A percentile compares a stretch with the other conserved stretches of the same genome.
These are phyloP conservation scores for Cucumis cinereus DNA, from an alignment of 306 rosid genomes.

Conservation along the genomic window DNA sequence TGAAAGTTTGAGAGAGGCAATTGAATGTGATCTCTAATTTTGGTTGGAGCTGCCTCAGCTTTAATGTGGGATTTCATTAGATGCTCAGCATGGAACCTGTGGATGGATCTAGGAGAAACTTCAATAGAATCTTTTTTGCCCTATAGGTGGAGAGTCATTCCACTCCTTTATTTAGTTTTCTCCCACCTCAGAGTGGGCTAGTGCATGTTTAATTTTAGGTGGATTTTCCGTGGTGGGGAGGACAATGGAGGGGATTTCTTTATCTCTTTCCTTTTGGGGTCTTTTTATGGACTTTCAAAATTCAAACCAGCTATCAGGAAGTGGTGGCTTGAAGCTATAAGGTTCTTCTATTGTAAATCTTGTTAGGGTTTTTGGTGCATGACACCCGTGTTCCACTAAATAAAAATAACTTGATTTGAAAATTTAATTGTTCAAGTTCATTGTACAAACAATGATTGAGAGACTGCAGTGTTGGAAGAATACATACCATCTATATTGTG, in stretches of 20 bases:
- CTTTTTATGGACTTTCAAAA: background rate
- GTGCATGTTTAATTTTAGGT: background rate
- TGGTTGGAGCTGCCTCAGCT: background rate
- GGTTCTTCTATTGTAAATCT: background rate
- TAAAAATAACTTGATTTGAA: background rate
- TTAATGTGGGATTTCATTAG: background rate
- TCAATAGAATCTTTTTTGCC: background rate
- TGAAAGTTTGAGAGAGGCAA: background rate
- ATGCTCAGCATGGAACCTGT: background rate
- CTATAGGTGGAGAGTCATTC: background rate
- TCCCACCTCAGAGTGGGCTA: background rate
- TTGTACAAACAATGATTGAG: too few species aligned
- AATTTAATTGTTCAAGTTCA: background rate
- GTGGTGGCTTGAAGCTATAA: background rate
- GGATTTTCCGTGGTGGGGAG: background rate
- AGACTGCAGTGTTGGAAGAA: too few species aligned
- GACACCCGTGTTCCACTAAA: background rate
- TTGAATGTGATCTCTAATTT: background rate
- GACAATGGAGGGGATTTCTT: background rate
- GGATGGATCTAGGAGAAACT: background rate
- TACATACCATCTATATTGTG: too few species aligned
- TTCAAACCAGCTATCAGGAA: background rate
- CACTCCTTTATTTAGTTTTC: background rate
- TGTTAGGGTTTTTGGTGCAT: background rate
- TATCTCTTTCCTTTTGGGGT: background rate